Evolutionary conservation across 2,329 filamentous ascomycete species (phyloP), one percentile per base, ranked within the genome.

Genomic region (Fusarium nelsonii): DNA sequence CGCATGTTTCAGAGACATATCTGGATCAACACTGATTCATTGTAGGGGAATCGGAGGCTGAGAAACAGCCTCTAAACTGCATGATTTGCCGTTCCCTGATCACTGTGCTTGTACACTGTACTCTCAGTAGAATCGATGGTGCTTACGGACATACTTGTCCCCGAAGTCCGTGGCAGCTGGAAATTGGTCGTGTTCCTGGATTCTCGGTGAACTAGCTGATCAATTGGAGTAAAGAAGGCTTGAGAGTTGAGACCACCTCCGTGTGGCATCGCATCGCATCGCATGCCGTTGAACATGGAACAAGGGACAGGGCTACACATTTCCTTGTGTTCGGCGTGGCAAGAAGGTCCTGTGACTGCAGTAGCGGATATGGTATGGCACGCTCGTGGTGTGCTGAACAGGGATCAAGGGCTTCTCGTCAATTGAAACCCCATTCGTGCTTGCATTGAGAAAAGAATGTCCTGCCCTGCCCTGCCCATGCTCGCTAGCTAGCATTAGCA

Each of bases 331-430:
- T 73, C 61, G 72, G 73, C 68, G 69, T 73, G 64, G 72, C 69
- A 49, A 68, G 56, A 69, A 70, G 69, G 73, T 75, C 73, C 73
- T 75, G 73, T 75, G 73, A 75, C 73, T 73, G 61, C 65, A 74
- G 61, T 55, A 72, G 63, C 55, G 63, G 67, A 50, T 18, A 51
- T 51, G 48, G 34, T 32, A 36, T 51, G 34, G 46, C 70, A 66
- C 65, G 72, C 64, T 71, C 50, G 60, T 73, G 71, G 73, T 75
- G 73, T 71, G 70, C 65, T 72, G 60, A 49, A 71, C 73, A 75
- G 71, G 73, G 73, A 73, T 74, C 64, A 68, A 64, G 66, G 57
- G 48, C 48, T 58, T 60, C 59, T 68, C 66, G 73, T 63, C 71
- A 62, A 62, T 73, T 64, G 71, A 71, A 72, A 74, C 72, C 65